These are phyloP conservation scores for Sordaria brevicollis DNA, from an alignment of 495 filamentous ascomycete genomes.

Conservation along the genomic window DNA sequence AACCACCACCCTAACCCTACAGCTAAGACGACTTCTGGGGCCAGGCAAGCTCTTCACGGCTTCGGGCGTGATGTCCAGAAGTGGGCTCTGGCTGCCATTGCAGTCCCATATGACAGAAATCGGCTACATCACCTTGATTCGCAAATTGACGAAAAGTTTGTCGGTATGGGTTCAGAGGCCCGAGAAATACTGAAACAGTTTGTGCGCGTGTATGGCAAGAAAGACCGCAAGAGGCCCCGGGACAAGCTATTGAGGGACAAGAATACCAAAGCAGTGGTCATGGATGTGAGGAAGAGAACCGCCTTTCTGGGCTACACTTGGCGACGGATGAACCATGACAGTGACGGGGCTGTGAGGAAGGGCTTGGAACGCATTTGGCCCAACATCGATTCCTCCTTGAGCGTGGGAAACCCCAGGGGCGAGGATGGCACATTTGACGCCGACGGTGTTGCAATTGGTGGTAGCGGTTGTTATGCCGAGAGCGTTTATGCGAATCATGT, in stretches of 20 bases:
- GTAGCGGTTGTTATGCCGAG: background rate
- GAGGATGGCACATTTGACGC: background rate
- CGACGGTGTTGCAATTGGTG: background rate
- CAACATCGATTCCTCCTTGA: background rate
- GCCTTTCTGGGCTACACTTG: slow-evolving; percentile 92
- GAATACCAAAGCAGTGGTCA: slow-evolving; percentile 46
- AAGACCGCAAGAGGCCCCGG: slow-evolving; percentile 49
- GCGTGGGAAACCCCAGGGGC: background rate
- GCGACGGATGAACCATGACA: slow-evolving; percentile 29
- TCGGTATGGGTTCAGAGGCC: slow-evolving; percentile 11
- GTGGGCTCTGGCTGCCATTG: slow-evolving; percentile 29
- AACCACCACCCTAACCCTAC: background rate
- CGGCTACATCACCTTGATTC: slow-evolving; percentile 34
- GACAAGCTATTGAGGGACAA: slow-evolving; percentile 73
- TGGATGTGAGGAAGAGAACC: slow-evolving; percentile 68
- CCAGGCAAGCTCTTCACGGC: slow-evolving; percentile 9
- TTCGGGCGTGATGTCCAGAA: slow-evolving; percentile 30
- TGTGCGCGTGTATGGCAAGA: slow-evolving; percentile 6
- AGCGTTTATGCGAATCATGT: background rate
- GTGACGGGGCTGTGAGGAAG: background rate
- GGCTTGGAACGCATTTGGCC: background rate
- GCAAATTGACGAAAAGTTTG: slow-evolving; percentile 29
- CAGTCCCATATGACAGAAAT: slow-evolving; percentile 31
- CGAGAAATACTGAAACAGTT: slow-evolving; percentile 30
- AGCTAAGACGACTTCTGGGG: background rate